Percentiles rank a stretch among this genome's conserved stretches.
phyloP scores from a whole-genome alignment of 2,329 filamentous ascomycete species.

The Hyphodiscus sp. region DNA sequence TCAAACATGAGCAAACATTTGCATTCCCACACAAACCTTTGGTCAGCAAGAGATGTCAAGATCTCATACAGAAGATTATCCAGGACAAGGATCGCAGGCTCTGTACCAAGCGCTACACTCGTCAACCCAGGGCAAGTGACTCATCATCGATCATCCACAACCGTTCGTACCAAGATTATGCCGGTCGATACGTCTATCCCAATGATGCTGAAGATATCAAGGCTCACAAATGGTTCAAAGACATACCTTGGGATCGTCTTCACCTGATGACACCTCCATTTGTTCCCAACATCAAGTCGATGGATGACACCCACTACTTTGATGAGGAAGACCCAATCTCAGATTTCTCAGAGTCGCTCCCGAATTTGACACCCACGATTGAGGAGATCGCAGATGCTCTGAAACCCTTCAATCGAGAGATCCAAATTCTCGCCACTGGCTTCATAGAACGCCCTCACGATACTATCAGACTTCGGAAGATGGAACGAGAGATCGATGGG shows the following conservation, averaged over 20 bases:
- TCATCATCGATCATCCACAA: too few species aligned
- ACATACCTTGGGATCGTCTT: constrained; percentile 70
- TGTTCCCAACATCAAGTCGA: constrained; percentile 61
- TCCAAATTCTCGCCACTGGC: constrained; percentile 26
- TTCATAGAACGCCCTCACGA: constrained; percentile 29
- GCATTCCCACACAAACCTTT: constrained; percentile 60
- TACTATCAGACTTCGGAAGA: constrained; percentile 23
- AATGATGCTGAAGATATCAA: constrained; percentile 89
- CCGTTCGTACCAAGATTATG: constrained; percentile 30
- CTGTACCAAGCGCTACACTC: constrained; percentile 66
- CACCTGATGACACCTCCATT: constrained; percentile 70
- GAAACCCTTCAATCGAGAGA: constrained; percentile 29
- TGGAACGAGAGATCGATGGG: constrained; percentile 30
- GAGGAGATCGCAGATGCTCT: constrained; percentile 27
- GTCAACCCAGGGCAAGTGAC: constrained; percentile 41
- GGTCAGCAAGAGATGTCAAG: constrained; percentile 65
- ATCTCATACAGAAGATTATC: constrained; percentile 68
- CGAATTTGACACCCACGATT: constrained; percentile 9
- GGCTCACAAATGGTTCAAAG: constrained; percentile 75
- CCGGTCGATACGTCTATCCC: constrained; percentile 64
- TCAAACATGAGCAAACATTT: constrained; percentile 65
- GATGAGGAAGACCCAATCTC: constrained; percentile 72
- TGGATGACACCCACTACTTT: constrained; percentile 82
- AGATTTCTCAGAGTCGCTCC: constrained; percentile 47
- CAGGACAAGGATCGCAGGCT: constrained; percentile 70